Conservation (phyloP, 306 rosid genomes). For the Vigna angularis region DNA sequence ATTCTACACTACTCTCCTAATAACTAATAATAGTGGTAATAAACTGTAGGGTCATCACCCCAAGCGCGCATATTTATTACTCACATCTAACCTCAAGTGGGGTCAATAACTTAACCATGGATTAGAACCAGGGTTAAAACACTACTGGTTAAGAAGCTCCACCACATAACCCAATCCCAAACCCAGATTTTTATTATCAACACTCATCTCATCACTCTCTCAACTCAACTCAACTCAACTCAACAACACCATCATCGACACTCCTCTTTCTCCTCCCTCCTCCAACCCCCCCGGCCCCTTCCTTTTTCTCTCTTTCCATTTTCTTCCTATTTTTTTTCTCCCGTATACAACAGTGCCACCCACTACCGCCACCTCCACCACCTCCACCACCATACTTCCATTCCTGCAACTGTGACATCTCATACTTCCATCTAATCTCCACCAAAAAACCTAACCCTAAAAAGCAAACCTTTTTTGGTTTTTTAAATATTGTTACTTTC, state of each 20-base stretch:
- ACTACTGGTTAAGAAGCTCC: slow-evolving; percentile 82
- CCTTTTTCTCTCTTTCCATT: background rate
- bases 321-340: background rate
- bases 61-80: slow-evolving; percentile 66
- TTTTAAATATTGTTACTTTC: background rate
- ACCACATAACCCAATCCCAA: slow-evolving; percentile 72
- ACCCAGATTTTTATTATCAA: slow-evolving; percentile 70
- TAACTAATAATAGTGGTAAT: slow-evolving; percentile 31
- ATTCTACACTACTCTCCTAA: slow-evolving; percentile 10
- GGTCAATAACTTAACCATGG: slow-evolving; percentile 81
- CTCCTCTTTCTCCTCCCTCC: slow-evolving; percentile 2
- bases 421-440: slow-evolving; percentile 39
- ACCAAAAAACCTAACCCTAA: slow-evolving; percentile 50
- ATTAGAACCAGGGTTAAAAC: slow-evolving; percentile 84
- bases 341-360: slow-evolving; percentile 39
- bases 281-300: background rate
- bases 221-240: background rate
- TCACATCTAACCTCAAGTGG: slow-evolving; percentile 71
- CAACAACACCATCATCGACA: slow-evolving; percentile 4
- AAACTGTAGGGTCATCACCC: slow-evolving; percentile 36
- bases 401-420: slow-evolving; percentile 44
- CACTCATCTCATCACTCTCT: slow-evolving; percentile 46
- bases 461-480: slow-evolving; percentile 35
- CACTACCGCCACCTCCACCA: background rate
- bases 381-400: too few relatives aligned